Evolutionary conservation across 1,284 basidiomycete genomes (phyloP), one percentile per base, ranked within the genome.

Genomic region (Thecaphora frezii): DNA sequence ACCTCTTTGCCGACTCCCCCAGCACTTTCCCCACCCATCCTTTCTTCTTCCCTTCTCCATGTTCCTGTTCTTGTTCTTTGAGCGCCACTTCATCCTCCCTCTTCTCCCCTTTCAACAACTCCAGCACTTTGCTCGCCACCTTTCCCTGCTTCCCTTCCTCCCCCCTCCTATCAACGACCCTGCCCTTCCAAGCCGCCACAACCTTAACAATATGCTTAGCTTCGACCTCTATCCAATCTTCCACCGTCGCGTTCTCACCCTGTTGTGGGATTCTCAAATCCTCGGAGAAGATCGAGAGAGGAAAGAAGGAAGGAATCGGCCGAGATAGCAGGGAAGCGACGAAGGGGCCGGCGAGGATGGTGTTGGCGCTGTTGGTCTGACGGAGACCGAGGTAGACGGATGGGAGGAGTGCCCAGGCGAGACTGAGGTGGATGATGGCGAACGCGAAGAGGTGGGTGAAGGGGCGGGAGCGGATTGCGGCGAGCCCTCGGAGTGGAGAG

Each of bases 321-420:
- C 43, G 21, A 18, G 33, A n/a, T 14, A 55, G 42, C 22, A 55
- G 25, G 38, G 30, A 55, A n/a, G 53, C 50, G 3, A 48, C 53
- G 25, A 38, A 43, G n/a, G 53, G 53, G 18, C 53, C 53, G 16
- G 48, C 53, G 4, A 55, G 25, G 16, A 55, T 22, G 19, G 53
- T 22, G 40, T 55, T 55, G 13, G 48, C 26, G 39, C 40, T 19
- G 25, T 46, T 46, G 5, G 53, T 55, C 8, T 13, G 10, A 18
- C 48, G 42, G n/a, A 55, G 30, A 16, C 33, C 23, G 22, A 44
- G 18, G 45, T 55, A 55, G 33, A 55, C 26, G 19, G 51, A 43
- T 9, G 53, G 53, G n/a, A 55, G 28, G 25, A 55, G 28, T 18
- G 53, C 53, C 53, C 53, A 55, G n/a, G 38, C 47, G 8, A 55